Evolutionary conservation across 805 yeast species (phyloP), one percentile per base, ranked within the genome.

Genomic region (Candida maltosa): DNA sequence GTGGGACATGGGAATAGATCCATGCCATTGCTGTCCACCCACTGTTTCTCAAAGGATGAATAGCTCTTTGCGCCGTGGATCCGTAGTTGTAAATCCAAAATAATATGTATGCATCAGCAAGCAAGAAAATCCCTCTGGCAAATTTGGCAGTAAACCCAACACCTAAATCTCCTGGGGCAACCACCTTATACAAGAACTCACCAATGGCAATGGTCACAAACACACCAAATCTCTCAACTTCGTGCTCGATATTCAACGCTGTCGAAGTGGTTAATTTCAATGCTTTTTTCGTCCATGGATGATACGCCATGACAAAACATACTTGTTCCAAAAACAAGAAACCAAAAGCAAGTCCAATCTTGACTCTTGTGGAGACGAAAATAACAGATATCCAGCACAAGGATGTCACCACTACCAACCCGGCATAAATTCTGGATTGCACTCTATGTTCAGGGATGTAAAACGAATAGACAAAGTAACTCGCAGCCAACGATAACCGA

Each of bases 121-220:
- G 47, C 9, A 73, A 44, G 37, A 74, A 60, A 5, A 76, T 43
- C 0, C 76, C 83, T 33, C 80, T 56, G n/a, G 68, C 69, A 15
- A 73, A 54, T 27, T 61, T 62, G 4, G 45, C 45, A 29, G 62
- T 58, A 40, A 76, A 59, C 0, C 82, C 81, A 2, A 49, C 37
- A 1, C 70, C 74, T 26, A 76, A 62, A 0, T 77, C 73, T n/a
- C 65, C 57, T 0, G 54, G 52, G 2, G 78, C 73, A 6, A 76
- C 81, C 6, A 75, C 58, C 26, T 69, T 71, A 46, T 71, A 76
- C 10, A 78, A 54, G 43, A 76, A 79, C 43, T 79, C 85, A 23
- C 86, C 86, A 42, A 80, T 65, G 4, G 83, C 83, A 53, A 80
- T 78, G 44, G 78, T 69, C 35, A 65, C 78, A 47, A 80, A 80